These are phyloP conservation scores for Aspergillus neotritici DNA, from an alignment of 2,329 filamentous ascomycete genomes.

Conservation along the genomic window DNA sequence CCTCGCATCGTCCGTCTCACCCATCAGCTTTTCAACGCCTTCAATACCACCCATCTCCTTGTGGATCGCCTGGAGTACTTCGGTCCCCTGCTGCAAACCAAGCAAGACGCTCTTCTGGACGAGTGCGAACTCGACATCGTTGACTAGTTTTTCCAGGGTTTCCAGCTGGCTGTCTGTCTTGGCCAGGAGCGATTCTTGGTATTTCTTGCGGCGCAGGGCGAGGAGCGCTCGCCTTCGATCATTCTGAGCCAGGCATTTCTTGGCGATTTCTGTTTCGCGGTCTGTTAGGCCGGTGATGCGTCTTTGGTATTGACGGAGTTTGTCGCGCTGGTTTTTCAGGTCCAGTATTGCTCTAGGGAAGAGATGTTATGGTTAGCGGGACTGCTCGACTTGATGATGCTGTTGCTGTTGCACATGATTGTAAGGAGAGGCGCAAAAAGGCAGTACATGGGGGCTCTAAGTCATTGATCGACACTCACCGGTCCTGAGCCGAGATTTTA, in stretches of 20 bases:
- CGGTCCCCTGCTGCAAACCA: constrained; percentile 85
- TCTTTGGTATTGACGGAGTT: constrained; percentile 91
- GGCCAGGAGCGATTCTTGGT: constrained; percentile 80
- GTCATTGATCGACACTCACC: constrained; percentile 50
- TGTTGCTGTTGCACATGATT: neutral
- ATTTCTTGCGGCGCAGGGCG: constrained; percentile 90
- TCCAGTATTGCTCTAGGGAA: constrained; percentile 79
- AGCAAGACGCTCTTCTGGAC: constrained; percentile 96
- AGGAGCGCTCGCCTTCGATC: constrained; percentile 79
- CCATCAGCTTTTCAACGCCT: constrained; percentile 90
- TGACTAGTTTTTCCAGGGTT: constrained; percentile 81
- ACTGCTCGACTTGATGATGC: neutral
- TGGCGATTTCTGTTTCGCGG: constrained; percentile 80
- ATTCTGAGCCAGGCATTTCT: constrained; percentile 70
- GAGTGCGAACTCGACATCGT: constrained; percentile 87
- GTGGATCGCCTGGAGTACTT: constrained; percentile 84
- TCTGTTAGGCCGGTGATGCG: constrained; percentile 80
- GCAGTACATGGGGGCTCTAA: neutral
- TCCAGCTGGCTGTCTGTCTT: constrained; percentile 94
- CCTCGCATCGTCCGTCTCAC: constrained; percentile 81
- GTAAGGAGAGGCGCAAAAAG: neutral
- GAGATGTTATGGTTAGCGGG: constrained; percentile 8
- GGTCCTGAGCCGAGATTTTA: constrained; percentile 75
- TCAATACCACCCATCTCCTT: constrained; percentile 94
- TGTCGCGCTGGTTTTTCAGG: constrained; percentile 95